Evolutionary conservation across 257 asterid species (phyloP).

Genomic region (Striga asiatica): DNA sequence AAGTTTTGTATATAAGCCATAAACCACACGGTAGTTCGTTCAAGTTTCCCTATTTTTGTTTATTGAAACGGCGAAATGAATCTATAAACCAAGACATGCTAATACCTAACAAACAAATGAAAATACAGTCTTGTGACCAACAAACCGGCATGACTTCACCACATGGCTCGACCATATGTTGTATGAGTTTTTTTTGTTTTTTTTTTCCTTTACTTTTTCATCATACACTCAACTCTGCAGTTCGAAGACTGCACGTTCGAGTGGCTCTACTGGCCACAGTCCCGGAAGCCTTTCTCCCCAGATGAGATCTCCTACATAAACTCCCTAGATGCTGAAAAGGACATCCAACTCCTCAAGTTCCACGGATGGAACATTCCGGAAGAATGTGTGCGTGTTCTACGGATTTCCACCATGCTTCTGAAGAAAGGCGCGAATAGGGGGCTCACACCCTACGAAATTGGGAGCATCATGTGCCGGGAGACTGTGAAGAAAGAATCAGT

Average conservation of each 20-base stretch:
- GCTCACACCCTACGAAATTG: conserved; percentile 46
- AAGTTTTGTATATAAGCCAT: not conserved
- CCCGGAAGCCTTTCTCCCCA: conserved; percentile 38
- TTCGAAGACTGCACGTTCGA: conserved; percentile 72
- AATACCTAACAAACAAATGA: too few species aligned
- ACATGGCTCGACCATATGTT: too few species aligned
- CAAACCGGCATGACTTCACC: too few species aligned
- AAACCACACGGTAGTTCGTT: not conserved
- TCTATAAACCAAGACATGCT: too few species aligned
- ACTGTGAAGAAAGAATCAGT: conserved; percentile 44
- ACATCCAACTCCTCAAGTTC: conserved; percentile 43
- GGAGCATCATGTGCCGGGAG: conserved; percentile 63
- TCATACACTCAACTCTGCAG: conserved; percentile 23
- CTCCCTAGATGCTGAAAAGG: conserved; percentile 55
- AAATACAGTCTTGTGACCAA: too few species aligned
- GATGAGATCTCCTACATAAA: conserved; percentile 46
- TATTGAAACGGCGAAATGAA: too few species aligned
- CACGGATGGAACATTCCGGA: conserved; percentile 55
- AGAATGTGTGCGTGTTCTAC: conserved; percentile 43
- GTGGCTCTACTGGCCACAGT: conserved; percentile 90
- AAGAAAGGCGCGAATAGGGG: conserved; percentile 64
- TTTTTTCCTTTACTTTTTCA: not conserved
- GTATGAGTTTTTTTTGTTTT: too few species aligned
- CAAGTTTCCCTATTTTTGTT: not conserved
- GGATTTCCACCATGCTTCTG: conserved; percentile 62